Conservation (phyloP, 2,329 filamentous ascomycete genomes). For the Pseudogymnoascus sp. region DNA sequence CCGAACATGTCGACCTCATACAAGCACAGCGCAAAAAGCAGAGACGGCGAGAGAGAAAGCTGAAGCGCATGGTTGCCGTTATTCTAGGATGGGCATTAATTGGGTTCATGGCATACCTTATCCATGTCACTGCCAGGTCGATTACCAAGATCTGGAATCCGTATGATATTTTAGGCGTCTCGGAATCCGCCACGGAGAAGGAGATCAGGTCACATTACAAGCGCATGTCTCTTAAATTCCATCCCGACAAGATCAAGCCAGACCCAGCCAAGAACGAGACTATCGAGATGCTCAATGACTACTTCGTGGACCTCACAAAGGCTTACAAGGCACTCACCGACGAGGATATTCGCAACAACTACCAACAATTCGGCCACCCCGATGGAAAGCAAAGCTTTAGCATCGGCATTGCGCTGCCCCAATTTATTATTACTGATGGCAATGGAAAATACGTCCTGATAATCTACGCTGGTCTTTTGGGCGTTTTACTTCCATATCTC, state of each 20-base stretch:
- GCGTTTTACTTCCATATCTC: slow-evolving; percentile 82
- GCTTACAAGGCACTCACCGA: slow-evolving; percentile 97
- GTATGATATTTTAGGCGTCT: slow-evolving; percentile 84
- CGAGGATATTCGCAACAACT: slow-evolving; percentile 95
- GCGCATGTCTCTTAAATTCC: slow-evolving; percentile 73
- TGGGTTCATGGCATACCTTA: slow-evolving; percentile 86
- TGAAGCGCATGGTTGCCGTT: slow-evolving; percentile 75
- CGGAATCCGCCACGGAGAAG: slow-evolving; percentile 79
- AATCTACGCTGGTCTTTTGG: slow-evolving; percentile 79
- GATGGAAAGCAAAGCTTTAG: slow-evolving; percentile 98
- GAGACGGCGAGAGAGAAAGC: slow-evolving; percentile 78
- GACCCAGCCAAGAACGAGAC: slow-evolving; percentile 87
- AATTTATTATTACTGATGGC: slow-evolving; percentile 85
- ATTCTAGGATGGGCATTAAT: slow-evolving; percentile 74
- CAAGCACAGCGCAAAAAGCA: slow-evolving; percentile 75
- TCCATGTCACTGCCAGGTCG: slow-evolving; percentile 65
- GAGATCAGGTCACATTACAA: slow-evolving; percentile 89
- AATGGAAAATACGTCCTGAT: slow-evolving; percentile 93
- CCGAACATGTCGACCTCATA: slow-evolving; percentile 76
- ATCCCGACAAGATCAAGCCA: slow-evolving; percentile 86
- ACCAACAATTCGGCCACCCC: slow-evolving; percentile 88
- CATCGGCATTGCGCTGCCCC: slow-evolving; percentile 91
- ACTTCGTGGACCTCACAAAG: slow-evolving; percentile 93
- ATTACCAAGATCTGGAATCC: slow-evolving; percentile 85
- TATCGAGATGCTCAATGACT: slow-evolving; percentile 69